These are phyloP conservation scores for Alternaria arborescens DNA, from an alignment of 2,329 filamentous ascomycete genomes.

Conservation along the genomic window DNA sequence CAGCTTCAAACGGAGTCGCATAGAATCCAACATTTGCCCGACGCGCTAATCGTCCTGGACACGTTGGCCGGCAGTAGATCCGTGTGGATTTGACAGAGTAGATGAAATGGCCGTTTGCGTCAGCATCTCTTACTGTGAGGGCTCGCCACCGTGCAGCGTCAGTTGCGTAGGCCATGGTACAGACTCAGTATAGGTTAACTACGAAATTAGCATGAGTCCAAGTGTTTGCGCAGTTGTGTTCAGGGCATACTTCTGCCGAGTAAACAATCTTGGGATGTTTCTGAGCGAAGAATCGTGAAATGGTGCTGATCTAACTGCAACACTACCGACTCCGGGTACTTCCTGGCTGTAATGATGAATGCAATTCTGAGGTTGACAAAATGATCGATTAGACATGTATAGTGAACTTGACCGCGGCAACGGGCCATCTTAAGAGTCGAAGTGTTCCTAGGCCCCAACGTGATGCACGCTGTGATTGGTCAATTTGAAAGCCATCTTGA, in stretches of 20 bases:
- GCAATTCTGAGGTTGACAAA: not conserved
- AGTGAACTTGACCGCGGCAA: not conserved
- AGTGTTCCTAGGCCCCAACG: not conserved
- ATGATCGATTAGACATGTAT: not conserved
- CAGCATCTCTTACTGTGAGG: constrained; percentile 55
- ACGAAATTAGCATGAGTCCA: not conserved
- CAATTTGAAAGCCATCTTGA: constrained; percentile 29
- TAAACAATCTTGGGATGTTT: not conserved
- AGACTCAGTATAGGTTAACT: not conserved
- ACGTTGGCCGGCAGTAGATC: constrained; percentile 70
- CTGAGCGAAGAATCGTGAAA: not conserved
- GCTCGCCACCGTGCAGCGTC: constrained; percentile 51
- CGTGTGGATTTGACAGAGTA: constrained; percentile 65
- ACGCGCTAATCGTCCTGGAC: constrained; percentile 66
- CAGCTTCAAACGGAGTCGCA: constrained; percentile 57
- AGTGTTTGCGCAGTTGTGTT: not conserved
- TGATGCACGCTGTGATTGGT: constrained; percentile 29
- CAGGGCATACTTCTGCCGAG: not conserved
- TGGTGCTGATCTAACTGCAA: not conserved
- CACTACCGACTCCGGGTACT: not conserved
- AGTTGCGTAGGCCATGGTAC: constrained; percentile 42
- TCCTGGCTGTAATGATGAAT: no score
- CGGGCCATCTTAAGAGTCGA: not conserved
- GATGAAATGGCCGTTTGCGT: constrained; percentile 59
- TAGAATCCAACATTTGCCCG: constrained; percentile 67